Evolutionary conservation across 1,284 basidiomycete genomes (phyloP), one percentile per base, ranked within the genome.

Genomic region (Cutaneotrichosporon arboriforme): DNA sequence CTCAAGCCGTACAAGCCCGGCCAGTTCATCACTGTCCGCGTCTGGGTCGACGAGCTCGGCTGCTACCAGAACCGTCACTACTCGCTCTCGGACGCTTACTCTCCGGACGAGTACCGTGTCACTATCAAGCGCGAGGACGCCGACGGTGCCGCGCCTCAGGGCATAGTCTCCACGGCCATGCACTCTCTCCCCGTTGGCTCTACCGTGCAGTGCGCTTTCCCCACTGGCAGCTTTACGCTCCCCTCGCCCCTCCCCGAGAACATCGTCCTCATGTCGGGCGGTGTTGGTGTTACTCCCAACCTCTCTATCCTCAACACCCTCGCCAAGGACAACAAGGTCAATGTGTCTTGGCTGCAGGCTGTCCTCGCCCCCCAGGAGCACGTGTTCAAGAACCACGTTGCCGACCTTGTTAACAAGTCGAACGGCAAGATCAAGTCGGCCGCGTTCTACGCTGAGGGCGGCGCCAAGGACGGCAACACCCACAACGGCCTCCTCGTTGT

Each of bases 181-280:
- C 69, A 70, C 57, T 43, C 49, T 26, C 51, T 63, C 37, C 60
- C 61, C 23, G 62, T 62, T 35, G 68, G 68, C 31, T 44, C 49
- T 42, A 49, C 51, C 12, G 52, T 72, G 46, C 50, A 63, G 43
- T 60, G 62, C 13, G 60, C 67, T 4, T 63, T 62, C 39, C 66
- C 68, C 9, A 57, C 56, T 35, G 69, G 69, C 41, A 61, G 62
- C 22, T 71, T 69, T 54, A 49, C 59, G 21, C 62, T 65, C 43
- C 63, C 62, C 58, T 46, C 55, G 23, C 49, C 51, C 9, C 22
- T 51, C 17, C 47, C 55, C 31, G 54, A 63, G 41, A 53, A 67
- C 52, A 42, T 70, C n/a, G 65, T 72, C 34, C 55, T 72, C 40
- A 54, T 70, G 26, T 67, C 67, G 9, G 69, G 62, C 8, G 69